These are phyloP conservation scores for Yarrowia keelungensis DNA, from an alignment of 805 yeast genomes.

Conservation along the genomic window DNA sequence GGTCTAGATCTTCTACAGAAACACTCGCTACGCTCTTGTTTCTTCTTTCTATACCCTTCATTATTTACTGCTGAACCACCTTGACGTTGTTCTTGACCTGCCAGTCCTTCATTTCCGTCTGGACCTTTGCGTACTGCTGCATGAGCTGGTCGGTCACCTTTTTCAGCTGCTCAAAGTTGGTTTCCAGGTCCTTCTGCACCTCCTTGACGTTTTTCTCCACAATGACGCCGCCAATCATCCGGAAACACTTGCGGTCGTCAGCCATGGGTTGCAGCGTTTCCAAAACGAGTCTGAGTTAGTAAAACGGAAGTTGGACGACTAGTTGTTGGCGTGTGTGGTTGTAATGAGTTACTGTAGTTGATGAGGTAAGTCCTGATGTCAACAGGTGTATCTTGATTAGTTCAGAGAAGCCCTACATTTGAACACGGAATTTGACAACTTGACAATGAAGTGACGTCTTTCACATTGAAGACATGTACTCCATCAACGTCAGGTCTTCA, in stretches of 20 bases:
- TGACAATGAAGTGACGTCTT: too few species aligned
- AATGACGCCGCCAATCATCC: conserved; percentile 93
- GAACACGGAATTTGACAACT: too few species aligned
- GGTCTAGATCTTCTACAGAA: too few species aligned
- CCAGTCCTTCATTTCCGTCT: conserved; percentile 58
- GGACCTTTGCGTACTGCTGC: conserved; percentile 53
- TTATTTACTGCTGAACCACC: conserved; percentile 50
- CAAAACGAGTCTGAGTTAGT: conserved; percentile 55
- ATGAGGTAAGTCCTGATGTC: too few species aligned
- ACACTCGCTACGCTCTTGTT: too few species aligned
- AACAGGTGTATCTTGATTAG: too few species aligned
- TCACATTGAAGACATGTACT: too few species aligned
- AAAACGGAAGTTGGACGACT: background rate
- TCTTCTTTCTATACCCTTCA: too few species aligned
- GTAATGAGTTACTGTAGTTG: too few species aligned
- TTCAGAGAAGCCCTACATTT: too few species aligned
- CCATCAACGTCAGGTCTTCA: too few species aligned
- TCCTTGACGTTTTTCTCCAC: conserved; percentile 84
- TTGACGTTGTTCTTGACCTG: conserved; percentile 59
- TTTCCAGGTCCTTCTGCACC: conserved; percentile 66
- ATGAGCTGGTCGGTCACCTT: conserved; percentile 53
- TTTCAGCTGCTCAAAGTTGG: conserved; percentile 60
- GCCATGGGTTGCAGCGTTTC: conserved; percentile 62
- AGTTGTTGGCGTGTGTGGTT: too few species aligned
- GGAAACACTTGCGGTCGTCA: conserved; percentile 74